Base-by-base conservation (phyloP, 768 basidiomycete genomes). In the Tulasnella sp. region DNA sequence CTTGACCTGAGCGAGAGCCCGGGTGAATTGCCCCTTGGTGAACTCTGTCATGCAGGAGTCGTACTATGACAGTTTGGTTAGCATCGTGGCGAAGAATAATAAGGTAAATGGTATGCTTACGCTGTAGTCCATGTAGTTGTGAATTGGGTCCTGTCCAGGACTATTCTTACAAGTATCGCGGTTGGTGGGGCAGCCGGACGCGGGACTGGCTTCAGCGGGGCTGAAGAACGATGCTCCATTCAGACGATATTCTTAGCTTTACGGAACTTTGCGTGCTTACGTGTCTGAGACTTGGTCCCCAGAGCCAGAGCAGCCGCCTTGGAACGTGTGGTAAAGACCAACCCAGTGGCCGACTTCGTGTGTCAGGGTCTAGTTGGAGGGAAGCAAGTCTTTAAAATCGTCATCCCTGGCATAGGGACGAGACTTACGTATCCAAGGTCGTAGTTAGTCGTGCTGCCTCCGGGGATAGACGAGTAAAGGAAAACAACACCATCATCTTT, bases 321-420 rank as follows among this genome's bases (percentile, higher is more conserved):
- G 81, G 80, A 86, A 86, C 3, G 84, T 84, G 79, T 86, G 84
- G 78, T 83, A 84, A 19, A 85, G 79, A 8, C 84, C 85, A 17
- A 83, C 79, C 84, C 83, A 85, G 76, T 85, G 84, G 9, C 85
- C 85, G 22, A 79, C 79, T 78, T 85, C 85, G 77, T 85, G 85
- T 7, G 84, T 84, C n/a, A 84, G 71, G 3, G 84, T 84, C 69
- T 80, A 80, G 75, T 74, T 17, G 31, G 67, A 58, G 58, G 42
- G 0, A 2, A n/a, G 12, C 22, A 39, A 75, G 6, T 37, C 19
- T 37, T 1, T 36, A 70, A 39, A 9, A 22, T 12, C 17, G 9
- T 68, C 54, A 19, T 67, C 2, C 64, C 22, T 36, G 22, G 39
- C 7, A 19, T 1, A 4, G 9, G 54, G 7, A 36, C 6, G 15